Base-by-base conservation (phyloP, 192 early-diverging fungal species). In the Linnemannia zychae region DNA sequence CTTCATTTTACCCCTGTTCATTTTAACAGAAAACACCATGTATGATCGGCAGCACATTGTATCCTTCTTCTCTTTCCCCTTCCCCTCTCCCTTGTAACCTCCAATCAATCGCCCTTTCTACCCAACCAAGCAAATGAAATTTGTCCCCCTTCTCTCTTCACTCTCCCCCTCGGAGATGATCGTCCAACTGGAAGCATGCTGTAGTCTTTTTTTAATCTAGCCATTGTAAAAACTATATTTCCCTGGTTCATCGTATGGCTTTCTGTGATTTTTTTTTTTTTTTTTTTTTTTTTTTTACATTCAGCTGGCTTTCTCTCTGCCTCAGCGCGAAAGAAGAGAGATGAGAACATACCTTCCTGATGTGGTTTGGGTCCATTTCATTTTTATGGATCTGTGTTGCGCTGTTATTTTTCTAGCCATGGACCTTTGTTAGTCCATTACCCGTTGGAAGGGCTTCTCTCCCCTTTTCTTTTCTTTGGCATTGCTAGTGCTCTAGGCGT, bases 21-120 rank as follows among this genome's bases (percentile, higher is more conserved):
- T 60, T 60, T 44, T 60, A 24, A 74, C 69, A 74, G 20, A 74
- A 38, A 37, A 5, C 6, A 44, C 20, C 13, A 28, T 47, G 28
- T 50, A 28, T 49, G 70, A 47, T 47, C 70, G 38, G 70, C 70
- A 48, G 24, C 66, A n/a, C n/a, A n/a, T n/a, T n/a, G n/a, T n/a
- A 3, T 67, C 16, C 6, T 67, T 17, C 22, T 31, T 67, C 34
- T 52, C 20, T 60, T 57, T 31, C 34, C 60, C 28, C 57, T 28
- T 18, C 20, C 33, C 15, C 38, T 38, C 38, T 16, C 20, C 33
- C 17, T 38, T 15, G 33, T n/a, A n/a, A n/a, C n/a, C n/a, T n/a
- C n/a, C n/a, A n/a, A n/a, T n/a, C n/a, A n/a, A n/a, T n/a, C n/a
- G 18, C 66, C 66, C 66, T 36, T 33, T 28, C 17, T 33, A 24